phyloP scores from a whole-genome alignment of 1,284 basidiomycete species.

The Rhizoctonia solani region DNA sequence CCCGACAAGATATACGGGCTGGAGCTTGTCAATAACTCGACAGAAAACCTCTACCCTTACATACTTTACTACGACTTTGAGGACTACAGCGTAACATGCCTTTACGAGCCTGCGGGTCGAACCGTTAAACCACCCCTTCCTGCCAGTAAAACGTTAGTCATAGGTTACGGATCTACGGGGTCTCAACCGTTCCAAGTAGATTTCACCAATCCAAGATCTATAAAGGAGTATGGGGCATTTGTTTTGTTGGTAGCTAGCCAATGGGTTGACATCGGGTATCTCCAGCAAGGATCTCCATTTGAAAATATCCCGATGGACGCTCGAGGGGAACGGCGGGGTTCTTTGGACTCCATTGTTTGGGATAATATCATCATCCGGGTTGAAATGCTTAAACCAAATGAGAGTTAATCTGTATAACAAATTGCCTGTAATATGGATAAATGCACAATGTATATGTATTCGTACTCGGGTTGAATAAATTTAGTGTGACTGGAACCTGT shows the following conservation, averaged over 20 bases:
- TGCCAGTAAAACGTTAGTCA: neutral
- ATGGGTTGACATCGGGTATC: constrained; percentile 20
- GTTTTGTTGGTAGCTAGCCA: constrained; percentile 16
- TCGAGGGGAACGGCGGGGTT: neutral
- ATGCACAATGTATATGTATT: neutral
- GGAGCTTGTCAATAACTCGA: constrained; percentile 8
- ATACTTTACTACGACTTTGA: constrained; percentile 24
- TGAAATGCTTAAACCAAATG: neutral
- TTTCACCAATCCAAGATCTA: neutral
- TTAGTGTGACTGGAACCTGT: neutral
- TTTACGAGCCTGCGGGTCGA: neutral
- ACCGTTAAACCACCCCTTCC: neutral
- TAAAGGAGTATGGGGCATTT: constrained; percentile 1
- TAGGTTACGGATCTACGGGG: constrained; percentile 9
- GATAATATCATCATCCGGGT: constrained; percentile 3
- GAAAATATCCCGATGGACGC: neutral
- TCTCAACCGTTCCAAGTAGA: constrained; percentile 4
- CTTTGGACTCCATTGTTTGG: neutral
- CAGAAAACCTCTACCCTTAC: neutral
- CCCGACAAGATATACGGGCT: constrained; percentile 2
- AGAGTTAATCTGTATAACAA: neutral
- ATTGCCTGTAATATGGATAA: neutral
- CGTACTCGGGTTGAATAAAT: neutral
- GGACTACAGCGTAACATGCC: constrained; percentile 23
- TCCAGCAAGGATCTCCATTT: constrained; percentile 25